phyloP scores from a whole-genome alignment of 1,284 basidiomycete species.

The Irpex rosettiformis region DNA sequence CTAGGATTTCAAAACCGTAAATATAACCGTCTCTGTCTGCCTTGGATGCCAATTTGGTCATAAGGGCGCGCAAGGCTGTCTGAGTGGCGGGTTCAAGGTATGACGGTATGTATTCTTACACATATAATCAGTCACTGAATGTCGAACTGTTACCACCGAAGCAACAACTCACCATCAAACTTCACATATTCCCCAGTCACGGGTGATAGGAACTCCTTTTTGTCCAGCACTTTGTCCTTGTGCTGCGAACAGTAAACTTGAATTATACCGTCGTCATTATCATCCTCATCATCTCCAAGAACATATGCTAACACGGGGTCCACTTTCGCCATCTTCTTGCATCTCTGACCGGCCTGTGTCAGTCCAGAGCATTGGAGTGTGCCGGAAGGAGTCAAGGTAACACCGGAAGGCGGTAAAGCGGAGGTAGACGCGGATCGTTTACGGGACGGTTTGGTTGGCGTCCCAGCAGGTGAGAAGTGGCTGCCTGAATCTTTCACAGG shows the following conservation, averaged over 20 bases:
- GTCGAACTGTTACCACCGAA: slow-evolving; percentile 3
- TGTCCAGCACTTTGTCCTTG: slow-evolving; percentile 48
- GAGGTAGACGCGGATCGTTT: slow-evolving; percentile 31
- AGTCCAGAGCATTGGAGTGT: slow-evolving; percentile 33
- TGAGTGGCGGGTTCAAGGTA: slow-evolving; percentile 65
- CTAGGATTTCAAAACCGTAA: slow-evolving; percentile 73
- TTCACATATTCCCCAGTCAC: slow-evolving; percentile 7
- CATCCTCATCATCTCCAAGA: slow-evolving; percentile 30
- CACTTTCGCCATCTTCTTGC: slow-evolving; percentile 56
- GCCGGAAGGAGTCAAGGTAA: slow-evolving; percentile 17
- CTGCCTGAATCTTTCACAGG: slow-evolving; percentile 8
- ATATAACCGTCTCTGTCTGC: slow-evolving; percentile 71
- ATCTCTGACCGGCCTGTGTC: slow-evolving; percentile 63
- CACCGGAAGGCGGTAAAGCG: slow-evolving; percentile 26
- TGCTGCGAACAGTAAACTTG: slow-evolving; percentile 68
- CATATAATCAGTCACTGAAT: not conserved
- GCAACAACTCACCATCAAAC: slow-evolving; percentile 44
- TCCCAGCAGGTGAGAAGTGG: not conserved
- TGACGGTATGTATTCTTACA: slow-evolving; percentile 64
- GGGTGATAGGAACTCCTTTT: slow-evolving; percentile 17
- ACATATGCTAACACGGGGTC: slow-evolving; percentile 23
- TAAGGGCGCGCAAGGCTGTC: slow-evolving; percentile 59
- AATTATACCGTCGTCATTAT: slow-evolving; percentile 33
- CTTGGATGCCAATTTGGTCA: slow-evolving; percentile 60
- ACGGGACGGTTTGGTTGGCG: slow-evolving; percentile 18